Evolutionary conservation across 768 basidiomycete genomes (phyloP), one percentile per base, ranked within the genome.

Genomic region (Amanita exitialis): DNA sequence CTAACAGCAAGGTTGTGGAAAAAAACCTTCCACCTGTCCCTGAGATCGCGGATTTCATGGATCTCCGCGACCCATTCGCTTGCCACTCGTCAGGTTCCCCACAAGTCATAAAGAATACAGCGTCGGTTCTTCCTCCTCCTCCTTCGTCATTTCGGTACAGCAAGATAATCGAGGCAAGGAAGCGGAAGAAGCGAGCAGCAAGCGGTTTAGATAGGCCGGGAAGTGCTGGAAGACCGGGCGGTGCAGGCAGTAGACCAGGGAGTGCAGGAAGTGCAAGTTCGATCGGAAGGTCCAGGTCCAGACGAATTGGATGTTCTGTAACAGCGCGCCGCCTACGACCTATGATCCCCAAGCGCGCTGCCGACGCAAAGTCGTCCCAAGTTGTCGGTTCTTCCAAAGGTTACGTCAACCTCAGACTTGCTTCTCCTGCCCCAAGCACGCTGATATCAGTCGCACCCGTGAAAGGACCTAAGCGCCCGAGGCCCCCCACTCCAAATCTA

Each of bases 51-150:
- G 47, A 48, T 36, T 48, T 48, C 27, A 10, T 38, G 37, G 47
- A 48, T 20, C 47, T 48, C 15, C 18, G 36, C 3, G 47, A 48
- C 25, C 47, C 47, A 16, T 48, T 48, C 20, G 47, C 47, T 12
- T 48, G 47, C 18, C 37, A 48, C 25, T 13, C 47, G 18, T 38
- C 36, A 15, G 47, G 47, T 6, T 36, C 47, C 6, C 36, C 36
- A 5, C 34, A 38, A 27, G 36, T 48, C 27, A 18, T 48, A 6
- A 48, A 48, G 47, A 9, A 48, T 25, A 20, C 21, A 23, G 47
- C 28, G 2, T 37, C 47, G 12, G 36, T 36, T 9, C 47, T 48
- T 30, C 30, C 30, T 2, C 20, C 21, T 15, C 34, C 35, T 4
- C 21, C 34, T 23, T 12, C 47, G 18, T 34, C 30, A 18, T 36